Evolutionary conservation across 2,329 filamentous ascomycete genomes (phyloP).

Genomic region (Daldinia sp.): DNA sequence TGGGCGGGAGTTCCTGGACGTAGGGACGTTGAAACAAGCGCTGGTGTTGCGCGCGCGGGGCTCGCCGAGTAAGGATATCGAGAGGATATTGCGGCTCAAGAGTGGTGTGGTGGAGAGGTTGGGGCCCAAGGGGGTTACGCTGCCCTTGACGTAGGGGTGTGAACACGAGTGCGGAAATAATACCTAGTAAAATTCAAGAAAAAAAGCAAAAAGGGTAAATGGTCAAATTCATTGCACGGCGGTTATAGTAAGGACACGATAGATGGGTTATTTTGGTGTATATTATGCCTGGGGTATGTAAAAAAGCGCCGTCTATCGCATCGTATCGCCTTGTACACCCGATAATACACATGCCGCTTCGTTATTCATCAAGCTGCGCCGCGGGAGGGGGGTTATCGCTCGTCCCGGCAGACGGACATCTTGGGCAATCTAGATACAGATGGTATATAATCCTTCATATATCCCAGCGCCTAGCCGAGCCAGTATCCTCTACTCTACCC

Average conservation of each 20-base stretch:
- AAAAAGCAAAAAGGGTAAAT: neutral
- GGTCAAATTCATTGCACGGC: neutral
- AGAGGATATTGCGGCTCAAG: constrained; percentile 56
- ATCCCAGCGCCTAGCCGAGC: neutral
- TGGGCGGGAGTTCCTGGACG: constrained; percentile 58
- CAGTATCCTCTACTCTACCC: too few relatives aligned
- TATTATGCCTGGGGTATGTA: constrained; percentile 29
- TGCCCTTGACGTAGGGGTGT: constrained; percentile 43
- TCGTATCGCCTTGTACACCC: constrained; percentile 17
- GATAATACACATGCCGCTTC: constrained; percentile 16
- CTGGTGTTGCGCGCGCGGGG: constrained; percentile 56
- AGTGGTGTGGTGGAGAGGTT: constrained; percentile 56
- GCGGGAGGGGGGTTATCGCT: neutral
- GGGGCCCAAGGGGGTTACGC: constrained; percentile 53
- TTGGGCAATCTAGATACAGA: constrained; percentile 14
- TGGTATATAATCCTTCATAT: neutral
- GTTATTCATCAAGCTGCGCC: constrained; percentile 1
- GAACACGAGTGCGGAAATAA: too few relatives aligned
- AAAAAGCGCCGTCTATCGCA: constrained; percentile 30
- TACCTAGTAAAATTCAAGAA: neutral
- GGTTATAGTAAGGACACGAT: neutral
- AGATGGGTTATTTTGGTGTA: constrained; percentile 8
- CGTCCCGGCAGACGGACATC: neutral
- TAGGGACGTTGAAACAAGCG: constrained; percentile 56
- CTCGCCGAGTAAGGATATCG: constrained; percentile 52